Evolutionary conservation across 768 basidiomycete genomes (phyloP), one percentile per base, ranked within the genome.

Genomic region (Leucosporidium creatinivorum): DNA sequence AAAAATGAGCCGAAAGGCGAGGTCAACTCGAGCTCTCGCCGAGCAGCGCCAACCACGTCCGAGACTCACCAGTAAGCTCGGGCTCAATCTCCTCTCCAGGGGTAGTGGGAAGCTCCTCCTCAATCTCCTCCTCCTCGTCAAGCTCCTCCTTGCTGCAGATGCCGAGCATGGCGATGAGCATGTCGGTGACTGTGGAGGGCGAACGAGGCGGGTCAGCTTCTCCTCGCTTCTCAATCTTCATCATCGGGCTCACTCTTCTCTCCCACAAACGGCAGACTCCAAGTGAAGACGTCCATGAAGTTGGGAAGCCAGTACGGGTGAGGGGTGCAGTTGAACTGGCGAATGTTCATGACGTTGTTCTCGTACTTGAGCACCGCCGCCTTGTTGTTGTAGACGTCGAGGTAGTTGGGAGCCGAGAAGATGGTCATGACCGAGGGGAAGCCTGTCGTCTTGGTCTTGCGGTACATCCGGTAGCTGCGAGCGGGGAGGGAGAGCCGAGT

Each of bases 391-490:
- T 98, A 98, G 25, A 98, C 91, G 75, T 98, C 96, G 66, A 98
- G 87, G 77, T 97, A 97, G 77, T 97, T 93, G 51, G 96, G 96
- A 12, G 93, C 93, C 21, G 91, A 93, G 81, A 99, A 99, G 75
- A 99, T 93, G n/a, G 94, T 98, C 93, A 99, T 98, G 66, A 99
- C 93, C 21, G 93, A 94, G 23, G 96, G 94, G 82, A 99, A 98
- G 9, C 94, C 93, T 0, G 93, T 98, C 25, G 91, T 89, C 79
- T 92, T 91, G 7, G 94, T 97, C 80, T 99, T 99, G 73, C 93
- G 89, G 77, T 98, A 97, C 96, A 97, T 97, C 63, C 93, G 90
- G 63, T 76, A 76, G 4, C 75, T 76, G 62, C 7, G 25, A 13
- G 6, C 15, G 50, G 47, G 25, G 31, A 5, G 21, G 1, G 61